Percentiles rank a stretch among this genome's conserved stretches.
Evolutionary conservation across 78 protist species (phyloP).

Genomic region (Monosiga brevicollis): DNA sequence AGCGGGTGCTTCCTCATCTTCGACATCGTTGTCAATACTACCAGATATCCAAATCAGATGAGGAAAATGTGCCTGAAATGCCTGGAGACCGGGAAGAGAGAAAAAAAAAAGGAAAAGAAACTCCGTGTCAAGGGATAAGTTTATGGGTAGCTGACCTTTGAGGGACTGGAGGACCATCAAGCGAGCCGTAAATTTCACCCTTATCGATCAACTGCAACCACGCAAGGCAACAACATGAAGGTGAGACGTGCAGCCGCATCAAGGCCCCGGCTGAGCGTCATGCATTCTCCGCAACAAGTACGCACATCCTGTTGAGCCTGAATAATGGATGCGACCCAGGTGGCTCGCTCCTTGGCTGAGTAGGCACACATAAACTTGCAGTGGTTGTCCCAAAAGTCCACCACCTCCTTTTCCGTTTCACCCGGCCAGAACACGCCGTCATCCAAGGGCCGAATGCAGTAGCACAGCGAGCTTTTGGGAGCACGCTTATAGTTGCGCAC

Average conservation of each 20-base stretch:
- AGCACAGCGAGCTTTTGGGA: background rate
- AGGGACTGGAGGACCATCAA: background rate
- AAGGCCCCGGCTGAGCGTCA: background rate
- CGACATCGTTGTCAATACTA: too few relatives aligned
- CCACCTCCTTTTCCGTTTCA: background rate
- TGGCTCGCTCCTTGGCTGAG: background rate
- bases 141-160: background rate
- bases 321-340: background rate
- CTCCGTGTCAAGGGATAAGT: background rate
- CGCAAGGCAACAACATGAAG: background rate
- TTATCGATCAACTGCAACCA: background rate
- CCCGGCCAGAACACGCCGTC: background rate
- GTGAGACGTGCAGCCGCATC: background rate
- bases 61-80: background rate
- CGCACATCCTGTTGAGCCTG: background rate
- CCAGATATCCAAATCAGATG: background rate
- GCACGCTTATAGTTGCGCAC: background rate
- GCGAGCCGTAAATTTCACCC: background rate
- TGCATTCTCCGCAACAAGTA: too few relatives aligned
- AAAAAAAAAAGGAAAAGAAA: too few relatives aligned
- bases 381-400: background rate
- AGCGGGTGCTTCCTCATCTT: too few relatives aligned
- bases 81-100: background rate
- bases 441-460: background rate
- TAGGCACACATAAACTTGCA: background rate